Evolutionary conservation across 805 yeast genomes (phyloP).

Genomic region (Priceomyces fermenticarens): DNA sequence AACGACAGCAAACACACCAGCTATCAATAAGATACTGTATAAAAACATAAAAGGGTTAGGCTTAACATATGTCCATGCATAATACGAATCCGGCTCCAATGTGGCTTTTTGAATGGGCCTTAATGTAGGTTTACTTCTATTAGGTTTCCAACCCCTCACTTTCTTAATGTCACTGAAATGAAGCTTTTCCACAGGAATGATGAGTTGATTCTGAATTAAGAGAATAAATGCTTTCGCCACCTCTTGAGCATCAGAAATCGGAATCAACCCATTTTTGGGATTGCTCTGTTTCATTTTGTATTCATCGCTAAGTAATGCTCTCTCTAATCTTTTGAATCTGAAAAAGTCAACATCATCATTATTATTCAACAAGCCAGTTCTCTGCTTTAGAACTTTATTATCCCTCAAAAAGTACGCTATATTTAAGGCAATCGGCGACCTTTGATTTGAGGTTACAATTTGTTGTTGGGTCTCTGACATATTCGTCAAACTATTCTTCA

Average conservation of each 20-base stretch:
- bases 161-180: slow-evolving; percentile 65
- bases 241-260: slow-evolving; percentile 45
- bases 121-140: slow-evolving; percentile 61
- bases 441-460: slow-evolving; percentile 14
- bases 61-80: slow-evolving; percentile 77
- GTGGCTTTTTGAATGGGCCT: slow-evolving; percentile 55
- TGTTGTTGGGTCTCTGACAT: slow-evolving; percentile 6
- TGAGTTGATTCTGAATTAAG: slow-evolving; percentile 69
- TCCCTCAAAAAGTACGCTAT: slow-evolving; percentile 71
- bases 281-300: slow-evolving; percentile 53
- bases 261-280: slow-evolving; percentile 42
- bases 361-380: slow-evolving; percentile 75
- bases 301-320: slow-evolving; percentile 74
- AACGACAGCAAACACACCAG: slow-evolving; percentile 59
- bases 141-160: slow-evolving; percentile 56
- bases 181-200: slow-evolving; percentile 73
- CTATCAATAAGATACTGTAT: slow-evolving; percentile 64
- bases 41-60: slow-evolving; percentile 62
- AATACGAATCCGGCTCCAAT: slow-evolving; percentile 65
- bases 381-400: slow-evolving; percentile 66
- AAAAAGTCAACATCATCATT: slow-evolving; percentile 75
- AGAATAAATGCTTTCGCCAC: slow-evolving; percentile 63
- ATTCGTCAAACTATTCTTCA: not conserved
- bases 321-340: slow-evolving; percentile 75
- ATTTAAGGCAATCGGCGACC: slow-evolving; percentile 56